Conservation (phyloP, 2,329 filamentous ascomycete species). For the Xylariaceae sp. region DNA sequence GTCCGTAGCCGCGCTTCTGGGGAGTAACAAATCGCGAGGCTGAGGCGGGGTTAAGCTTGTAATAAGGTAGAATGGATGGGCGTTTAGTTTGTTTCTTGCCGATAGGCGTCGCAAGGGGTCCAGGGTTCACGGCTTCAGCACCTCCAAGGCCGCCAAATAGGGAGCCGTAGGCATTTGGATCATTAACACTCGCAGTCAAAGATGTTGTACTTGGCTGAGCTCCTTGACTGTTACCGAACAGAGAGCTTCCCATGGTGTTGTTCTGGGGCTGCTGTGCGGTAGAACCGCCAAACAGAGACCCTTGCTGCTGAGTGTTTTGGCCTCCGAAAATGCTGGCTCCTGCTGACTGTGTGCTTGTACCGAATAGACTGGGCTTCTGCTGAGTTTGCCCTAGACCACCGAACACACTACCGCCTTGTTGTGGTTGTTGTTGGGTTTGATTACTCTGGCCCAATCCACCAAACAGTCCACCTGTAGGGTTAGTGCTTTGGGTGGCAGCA, state of each 20-base stretch:
- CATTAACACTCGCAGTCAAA: conserved; percentile 73
- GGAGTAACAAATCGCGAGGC: conserved; percentile 77
- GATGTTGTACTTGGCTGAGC: conserved; percentile 52
- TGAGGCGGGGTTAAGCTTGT: conserved; percentile 78
- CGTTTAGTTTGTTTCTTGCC: conserved; percentile 70
- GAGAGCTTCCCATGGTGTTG: conserved; percentile 45
- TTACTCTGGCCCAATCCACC: conserved; percentile 38
- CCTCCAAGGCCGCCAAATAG: conserved; percentile 70
- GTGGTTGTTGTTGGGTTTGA: conserved; percentile 35
- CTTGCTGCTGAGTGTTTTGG: conserved; percentile 41
- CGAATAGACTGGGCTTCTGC: conserved; percentile 54
- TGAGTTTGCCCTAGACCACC: conserved; percentile 47
- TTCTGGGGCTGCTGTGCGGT: conserved; percentile 47
- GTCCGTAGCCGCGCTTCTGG: conserved; percentile 82
- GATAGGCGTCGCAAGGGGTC: conserved; percentile 86
- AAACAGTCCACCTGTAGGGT: conserved; percentile 47
- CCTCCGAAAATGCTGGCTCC: conserved; percentile 52
- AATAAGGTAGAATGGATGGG: conserved; percentile 74
- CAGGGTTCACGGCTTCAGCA: conserved; percentile 64
- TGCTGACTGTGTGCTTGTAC: conserved; percentile 38
- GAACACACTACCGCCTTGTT: conserved; percentile 44
- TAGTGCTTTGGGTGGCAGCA: conserved; percentile 34
- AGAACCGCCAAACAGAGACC: conserved; percentile 43
- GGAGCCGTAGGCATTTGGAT: conserved; percentile 85
- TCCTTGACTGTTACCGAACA: conserved; percentile 54